Percentiles rank a stretch among this genome's conserved stretches.
Conservation (phyloP, 2,329 filamentous ascomycete genomes). For the Aspergillus sp. region DNA sequence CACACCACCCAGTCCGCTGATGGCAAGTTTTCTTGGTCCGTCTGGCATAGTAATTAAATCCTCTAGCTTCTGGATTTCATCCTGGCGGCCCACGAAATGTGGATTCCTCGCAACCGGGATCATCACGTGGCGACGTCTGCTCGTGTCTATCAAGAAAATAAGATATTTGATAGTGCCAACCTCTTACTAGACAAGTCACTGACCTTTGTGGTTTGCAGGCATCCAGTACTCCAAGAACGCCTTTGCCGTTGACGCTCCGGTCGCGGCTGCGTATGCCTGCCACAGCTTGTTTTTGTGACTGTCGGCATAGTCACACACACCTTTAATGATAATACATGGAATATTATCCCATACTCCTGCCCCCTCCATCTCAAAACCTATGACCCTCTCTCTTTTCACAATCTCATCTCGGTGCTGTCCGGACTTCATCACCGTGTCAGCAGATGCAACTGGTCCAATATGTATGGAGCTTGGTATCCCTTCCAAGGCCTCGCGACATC, state of each 20-base stretch:
- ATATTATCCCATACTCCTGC: too few relatives aligned
- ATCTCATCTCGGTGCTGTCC: slow-evolving; percentile 8
- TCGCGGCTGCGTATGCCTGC: too few relatives aligned
- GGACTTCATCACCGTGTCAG: slow-evolving; percentile 12
- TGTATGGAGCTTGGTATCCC: not conserved
- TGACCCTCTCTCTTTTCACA: not conserved
- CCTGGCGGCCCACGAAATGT: slow-evolving; percentile 17
- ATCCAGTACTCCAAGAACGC: too few relatives aligned
- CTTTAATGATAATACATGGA: too few relatives aligned
- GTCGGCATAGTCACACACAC: too few relatives aligned
- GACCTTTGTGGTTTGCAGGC: not conserved
- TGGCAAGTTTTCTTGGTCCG: slow-evolving; percentile 6
- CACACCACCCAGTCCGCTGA: slow-evolving; percentile 19
- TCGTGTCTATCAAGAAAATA: too few relatives aligned
- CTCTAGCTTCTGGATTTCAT: slow-evolving; percentile 10
- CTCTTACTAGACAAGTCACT: not conserved
- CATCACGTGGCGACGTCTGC: not conserved
- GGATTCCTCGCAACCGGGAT: slow-evolving; percentile 18
- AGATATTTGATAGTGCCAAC: not conserved
- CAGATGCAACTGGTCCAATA: slow-evolving; percentile 11
- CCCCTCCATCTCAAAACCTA: slow-evolving; percentile 12
- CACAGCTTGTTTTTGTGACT: too few relatives aligned
- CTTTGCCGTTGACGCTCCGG: too few relatives aligned
- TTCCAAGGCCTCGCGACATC: not conserved
- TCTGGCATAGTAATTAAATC: slow-evolving; percentile 2